Evolutionary conservation across 2,329 filamentous ascomycete genomes (phyloP).

Genomic region (Lachnum nothofagi): DNA sequence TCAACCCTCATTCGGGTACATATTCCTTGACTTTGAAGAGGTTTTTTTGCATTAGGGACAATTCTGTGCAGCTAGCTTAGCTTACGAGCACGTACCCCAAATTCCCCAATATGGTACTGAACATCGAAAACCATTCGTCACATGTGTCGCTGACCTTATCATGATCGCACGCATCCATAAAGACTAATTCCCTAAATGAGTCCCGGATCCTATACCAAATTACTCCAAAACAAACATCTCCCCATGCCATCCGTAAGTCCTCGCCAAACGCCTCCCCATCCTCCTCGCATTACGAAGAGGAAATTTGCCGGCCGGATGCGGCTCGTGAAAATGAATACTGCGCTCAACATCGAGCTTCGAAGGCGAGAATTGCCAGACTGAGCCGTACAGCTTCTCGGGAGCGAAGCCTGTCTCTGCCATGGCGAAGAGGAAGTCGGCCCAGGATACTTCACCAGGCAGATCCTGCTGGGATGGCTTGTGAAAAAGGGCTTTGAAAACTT

Average conservation of each 20-base stretch:
- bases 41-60: too few species aligned
- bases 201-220: background rate
- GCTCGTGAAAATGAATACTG: slow-evolving; percentile 57
- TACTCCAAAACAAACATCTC: slow-evolving; percentile 39
- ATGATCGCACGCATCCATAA: too few species aligned
- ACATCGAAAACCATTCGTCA: too few species aligned
- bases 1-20: too few species aligned
- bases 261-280: slow-evolving; percentile 44
- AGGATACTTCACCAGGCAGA: slow-evolving; percentile 44
- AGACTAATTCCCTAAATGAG: too few species aligned
- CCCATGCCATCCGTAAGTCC: slow-evolving; percentile 47
- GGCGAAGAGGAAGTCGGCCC: slow-evolving; percentile 50
- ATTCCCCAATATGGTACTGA: too few species aligned
- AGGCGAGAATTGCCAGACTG: slow-evolving; percentile 55
- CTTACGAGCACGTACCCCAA: too few species aligned
- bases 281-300: slow-evolving; percentile 42
- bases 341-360: slow-evolving; percentile 35
- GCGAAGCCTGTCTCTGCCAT: slow-evolving; percentile 47
- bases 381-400: slow-evolving; percentile 54
- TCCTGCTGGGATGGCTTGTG: slow-evolving; percentile 33
- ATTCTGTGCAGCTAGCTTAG: too few species aligned
- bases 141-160: too few species aligned
- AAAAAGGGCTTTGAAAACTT: slow-evolving; percentile 42
- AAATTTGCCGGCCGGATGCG: slow-evolving; percentile 51
- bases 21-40: too few species aligned